phyloP scores from a whole-genome alignment of 768 basidiomycete species.

The Rhodosporidiobolus odoratus region DNA sequence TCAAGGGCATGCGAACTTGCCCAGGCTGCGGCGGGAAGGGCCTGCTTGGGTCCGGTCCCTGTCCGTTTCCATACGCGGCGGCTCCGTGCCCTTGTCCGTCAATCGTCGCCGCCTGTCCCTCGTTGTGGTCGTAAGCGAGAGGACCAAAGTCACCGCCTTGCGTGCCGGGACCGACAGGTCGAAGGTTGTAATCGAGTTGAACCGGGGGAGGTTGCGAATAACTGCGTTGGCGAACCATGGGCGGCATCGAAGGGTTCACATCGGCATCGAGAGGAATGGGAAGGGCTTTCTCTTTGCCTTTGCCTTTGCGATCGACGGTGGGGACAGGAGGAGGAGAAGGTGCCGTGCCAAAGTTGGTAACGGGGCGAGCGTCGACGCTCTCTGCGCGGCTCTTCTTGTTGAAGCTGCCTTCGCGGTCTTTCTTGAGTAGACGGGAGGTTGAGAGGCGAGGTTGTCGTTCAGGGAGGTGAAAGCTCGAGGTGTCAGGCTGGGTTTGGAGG shows the following conservation, averaged over 20 bases:
- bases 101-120: not conserved
- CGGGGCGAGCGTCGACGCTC: conserved; percentile 10
- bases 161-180: not conserved
- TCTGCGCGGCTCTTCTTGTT: not conserved
- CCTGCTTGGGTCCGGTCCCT: not conserved
- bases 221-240: conserved; percentile 25
- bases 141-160: conserved; percentile 14
- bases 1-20: conserved; percentile 49
- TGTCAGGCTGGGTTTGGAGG: not conserved
- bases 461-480: not conserved
- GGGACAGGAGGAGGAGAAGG: not conserved
- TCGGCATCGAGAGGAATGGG: not conserved
- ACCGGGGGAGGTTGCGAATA: conserved; percentile 27
- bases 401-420: not conserved
- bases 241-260: not conserved
- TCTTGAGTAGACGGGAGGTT: conserved; percentile 1
- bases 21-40: conserved; percentile 40
- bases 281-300: conserved; percentile 15
- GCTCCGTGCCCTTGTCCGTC: not conserved
- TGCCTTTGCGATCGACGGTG: conserved; percentile 28
- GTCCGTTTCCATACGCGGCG: not conserved
- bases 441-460: not conserved
- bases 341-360: not conserved
- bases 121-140: conserved; percentile 32
- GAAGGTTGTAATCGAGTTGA: conserved; percentile 18